Evolutionary conservation across 2,329 filamentous ascomycete genomes (phyloP).

Genomic region (Berkeleyomyces rouxiae): DNA sequence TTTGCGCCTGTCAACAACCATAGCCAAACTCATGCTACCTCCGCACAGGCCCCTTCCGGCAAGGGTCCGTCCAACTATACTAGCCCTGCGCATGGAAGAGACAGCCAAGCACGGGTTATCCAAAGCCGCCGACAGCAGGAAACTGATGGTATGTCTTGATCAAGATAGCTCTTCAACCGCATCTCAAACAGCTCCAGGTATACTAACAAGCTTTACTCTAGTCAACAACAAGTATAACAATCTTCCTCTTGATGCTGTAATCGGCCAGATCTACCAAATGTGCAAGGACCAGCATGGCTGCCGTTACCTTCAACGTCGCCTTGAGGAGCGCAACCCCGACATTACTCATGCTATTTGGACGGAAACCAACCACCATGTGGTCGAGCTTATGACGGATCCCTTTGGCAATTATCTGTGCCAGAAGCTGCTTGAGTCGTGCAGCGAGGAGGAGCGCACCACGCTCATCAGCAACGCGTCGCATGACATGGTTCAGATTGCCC

Average conservation of each 20-base stretch:
- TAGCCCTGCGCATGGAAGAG: constrained; percentile 37
- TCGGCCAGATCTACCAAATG: constrained; percentile 69
- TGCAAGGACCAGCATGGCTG: constrained; percentile 99
- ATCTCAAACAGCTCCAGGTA: neutral
- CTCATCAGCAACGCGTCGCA: constrained; percentile 80
- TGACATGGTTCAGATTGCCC: constrained; percentile 78
- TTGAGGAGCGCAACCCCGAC: constrained; percentile 73
- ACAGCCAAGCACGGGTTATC: constrained; percentile 61
- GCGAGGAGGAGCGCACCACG: constrained; percentile 82
- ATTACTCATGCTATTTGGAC: constrained; percentile 85
- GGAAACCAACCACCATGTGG: constrained; percentile 83
- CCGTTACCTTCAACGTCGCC: constrained; percentile 89
- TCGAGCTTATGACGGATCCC: constrained; percentile 96
- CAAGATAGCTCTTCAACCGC: constrained; percentile 5
- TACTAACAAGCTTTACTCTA: constrained; percentile 17
- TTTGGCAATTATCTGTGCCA: constrained; percentile 99
- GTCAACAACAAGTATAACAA: constrained; percentile 70
- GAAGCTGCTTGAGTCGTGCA: constrained; percentile 90
- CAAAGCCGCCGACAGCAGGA: constrained; percentile 60
- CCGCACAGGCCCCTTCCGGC: neutral
- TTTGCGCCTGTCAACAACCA: neutral
- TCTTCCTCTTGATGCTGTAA: constrained; percentile 62
- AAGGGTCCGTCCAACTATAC: constrained; percentile 1
- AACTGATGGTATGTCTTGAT: constrained; percentile 42
- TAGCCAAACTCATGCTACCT: neutral